These are phyloP conservation scores for Boletellus emodensis DNA, from an alignment of 768 basidiomycete species.

Conservation along the genomic window DNA sequence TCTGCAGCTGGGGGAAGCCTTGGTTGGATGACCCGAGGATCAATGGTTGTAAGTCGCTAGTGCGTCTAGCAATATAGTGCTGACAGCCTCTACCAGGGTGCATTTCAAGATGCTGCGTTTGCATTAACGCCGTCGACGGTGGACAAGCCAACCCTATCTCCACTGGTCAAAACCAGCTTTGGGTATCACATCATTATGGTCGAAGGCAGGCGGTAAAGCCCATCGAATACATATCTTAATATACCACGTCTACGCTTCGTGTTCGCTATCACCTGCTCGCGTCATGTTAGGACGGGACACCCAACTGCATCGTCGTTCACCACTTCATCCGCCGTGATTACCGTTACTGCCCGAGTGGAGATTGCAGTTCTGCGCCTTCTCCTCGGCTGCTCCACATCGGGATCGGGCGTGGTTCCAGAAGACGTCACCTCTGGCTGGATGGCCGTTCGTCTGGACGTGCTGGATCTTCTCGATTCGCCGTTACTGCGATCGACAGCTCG, in stretches of 20 bases:
- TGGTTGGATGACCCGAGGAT: conserved; percentile 83
- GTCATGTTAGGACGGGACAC: conserved; percentile 20
- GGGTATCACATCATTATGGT: conserved; percentile 94
- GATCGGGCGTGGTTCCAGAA: conserved; percentile 53
- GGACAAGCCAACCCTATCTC: conserved; percentile 69
- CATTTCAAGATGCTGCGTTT: conserved; percentile 90
- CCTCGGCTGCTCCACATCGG: conserved; percentile 57
- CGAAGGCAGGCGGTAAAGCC: conserved; percentile 62
- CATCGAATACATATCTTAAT: conserved; percentile 19
- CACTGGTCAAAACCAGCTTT: conserved; percentile 76
- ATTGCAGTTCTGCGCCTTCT: conserved; percentile 37
- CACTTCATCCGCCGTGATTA: conserved; percentile 31
- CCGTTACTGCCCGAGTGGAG: conserved; percentile 25
- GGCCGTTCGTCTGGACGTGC: conserved; percentile 36
- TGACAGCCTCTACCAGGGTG: conserved; percentile 35
- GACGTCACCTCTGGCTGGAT: conserved; percentile 48
- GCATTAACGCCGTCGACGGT: conserved; percentile 73
- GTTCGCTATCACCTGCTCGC: not conserved
- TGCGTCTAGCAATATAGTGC: not conserved
- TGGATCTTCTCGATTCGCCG: conserved; percentile 34
- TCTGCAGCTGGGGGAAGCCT: conserved; percentile 73
- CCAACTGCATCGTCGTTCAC: conserved; percentile 32
- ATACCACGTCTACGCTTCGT: conserved; percentile 13
- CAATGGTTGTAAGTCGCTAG: conserved; percentile 62
- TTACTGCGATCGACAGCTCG: conserved; percentile 31